Percentiles rank a stretch among this genome's conserved stretches.
Conservation (phyloP, 306 rosid species). For the Calophaca sinica region DNA sequence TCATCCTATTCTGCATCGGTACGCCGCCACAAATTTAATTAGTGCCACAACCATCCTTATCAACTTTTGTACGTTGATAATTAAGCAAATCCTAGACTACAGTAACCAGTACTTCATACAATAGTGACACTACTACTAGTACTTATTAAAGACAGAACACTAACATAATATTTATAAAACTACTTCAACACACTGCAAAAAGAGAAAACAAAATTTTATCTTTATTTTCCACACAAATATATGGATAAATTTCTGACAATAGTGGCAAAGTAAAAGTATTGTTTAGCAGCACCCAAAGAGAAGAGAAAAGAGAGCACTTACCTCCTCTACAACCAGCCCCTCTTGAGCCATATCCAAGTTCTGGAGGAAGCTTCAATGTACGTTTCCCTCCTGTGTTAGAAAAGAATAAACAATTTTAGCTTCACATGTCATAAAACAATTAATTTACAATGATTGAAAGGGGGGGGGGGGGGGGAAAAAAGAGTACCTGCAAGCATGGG, state of each 20-base stretch:
- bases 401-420: neutral
- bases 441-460: constrained; percentile 18
- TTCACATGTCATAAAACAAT: constrained; percentile 7
- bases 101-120: too few species aligned
- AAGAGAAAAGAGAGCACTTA: constrained; percentile 35
- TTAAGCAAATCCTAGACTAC: constrained; percentile 9
- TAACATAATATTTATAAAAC: neutral
- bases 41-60: neutral
- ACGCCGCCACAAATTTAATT: constrained; percentile 1
- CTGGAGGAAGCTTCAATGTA: constrained; percentile 84
- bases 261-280: constrained; percentile 27
- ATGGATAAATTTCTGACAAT: neutral
- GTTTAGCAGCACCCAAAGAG: neutral
- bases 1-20: constrained; percentile 11
- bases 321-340: constrained; percentile 99
- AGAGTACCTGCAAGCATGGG: constrained; percentile 90
- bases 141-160: constrained; percentile 5
- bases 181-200: too few species aligned
- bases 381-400: constrained; percentile 79
- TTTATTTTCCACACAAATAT: constrained; percentile 19
- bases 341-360: constrained; percentile 87
- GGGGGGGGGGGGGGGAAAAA: too few species aligned
- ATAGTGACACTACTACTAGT: too few species aligned
- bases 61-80: constrained; percentile 19
- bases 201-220: neutral